Percentiles rank a stretch among this genome's conserved stretches.
phyloP scores from a whole-genome alignment of 306 rosid species.

The Rubus parviflorus region DNA sequence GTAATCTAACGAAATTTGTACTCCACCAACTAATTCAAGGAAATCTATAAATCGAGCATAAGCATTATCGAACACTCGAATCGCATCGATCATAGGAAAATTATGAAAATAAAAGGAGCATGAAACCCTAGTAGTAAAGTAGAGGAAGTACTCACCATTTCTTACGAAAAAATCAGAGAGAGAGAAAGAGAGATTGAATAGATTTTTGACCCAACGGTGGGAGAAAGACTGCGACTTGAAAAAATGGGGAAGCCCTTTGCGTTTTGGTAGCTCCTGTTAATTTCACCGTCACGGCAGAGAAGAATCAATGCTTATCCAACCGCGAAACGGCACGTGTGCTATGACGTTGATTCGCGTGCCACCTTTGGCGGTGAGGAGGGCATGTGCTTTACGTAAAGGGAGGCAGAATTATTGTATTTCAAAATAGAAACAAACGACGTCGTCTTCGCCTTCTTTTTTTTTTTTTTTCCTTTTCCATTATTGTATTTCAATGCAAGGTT shows the following conservation, averaged over 20 bases:
- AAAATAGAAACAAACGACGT: neutral
- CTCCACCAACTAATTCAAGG: neutral
- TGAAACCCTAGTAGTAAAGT: neutral
- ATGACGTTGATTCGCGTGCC: constrained; percentile 5
- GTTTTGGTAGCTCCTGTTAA: constrained; percentile 30
- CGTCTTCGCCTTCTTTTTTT: neutral
- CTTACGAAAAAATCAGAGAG: neutral
- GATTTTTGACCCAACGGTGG: neutral
- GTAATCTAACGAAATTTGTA: neutral
- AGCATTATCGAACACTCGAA: neutral
- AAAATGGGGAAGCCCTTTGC: constrained; percentile 16
- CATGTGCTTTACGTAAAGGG: constrained; percentile 20
- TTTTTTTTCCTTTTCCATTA: no score
- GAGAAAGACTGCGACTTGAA: neutral
- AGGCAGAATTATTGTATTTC: neutral
- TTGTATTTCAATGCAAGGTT: no score
- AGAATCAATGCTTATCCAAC: constrained; percentile 1
- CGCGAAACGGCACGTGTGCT: neutral
- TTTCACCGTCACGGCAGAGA: constrained; percentile 18
- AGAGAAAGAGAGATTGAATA: neutral
- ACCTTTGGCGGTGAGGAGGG: constrained; percentile 16
- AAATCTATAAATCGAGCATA: neutral
- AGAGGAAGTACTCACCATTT: constrained; percentile 38
- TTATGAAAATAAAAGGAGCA: neutral
- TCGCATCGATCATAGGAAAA: neutral